Conservation (phyloP, 1,284 basidiomycete species). For the Volvariella volvacea region DNA sequence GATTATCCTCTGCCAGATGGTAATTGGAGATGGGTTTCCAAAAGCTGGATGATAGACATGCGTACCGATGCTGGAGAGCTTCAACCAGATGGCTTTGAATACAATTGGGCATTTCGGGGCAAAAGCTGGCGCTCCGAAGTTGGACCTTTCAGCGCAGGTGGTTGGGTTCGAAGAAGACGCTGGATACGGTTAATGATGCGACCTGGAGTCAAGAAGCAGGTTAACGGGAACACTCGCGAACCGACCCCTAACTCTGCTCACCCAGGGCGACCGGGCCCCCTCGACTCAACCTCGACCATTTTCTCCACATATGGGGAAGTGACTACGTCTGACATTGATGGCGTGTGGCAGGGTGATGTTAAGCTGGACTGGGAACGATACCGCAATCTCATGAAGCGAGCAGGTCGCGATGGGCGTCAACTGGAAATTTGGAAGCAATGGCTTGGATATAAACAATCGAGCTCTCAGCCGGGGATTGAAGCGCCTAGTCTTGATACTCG, state of each 20-base stretch:
- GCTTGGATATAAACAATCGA: constrained; percentile 29
- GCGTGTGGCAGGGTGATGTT: constrained; percentile 34
- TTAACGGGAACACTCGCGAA: constrained; percentile 8
- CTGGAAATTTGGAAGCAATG: constrained; percentile 68
- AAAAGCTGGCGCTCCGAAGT: constrained; percentile 58
- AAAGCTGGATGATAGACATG: constrained; percentile 83
- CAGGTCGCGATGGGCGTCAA: constrained; percentile 60
- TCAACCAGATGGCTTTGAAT: constrained; percentile 78
- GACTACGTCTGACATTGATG: constrained; percentile 16
- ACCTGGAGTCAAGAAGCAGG: constrained; percentile 29
- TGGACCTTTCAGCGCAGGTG: constrained; percentile 52
- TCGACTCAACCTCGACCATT: constrained; percentile 16
- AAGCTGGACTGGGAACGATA: constrained; percentile 59
- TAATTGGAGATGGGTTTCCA: constrained; percentile 74
- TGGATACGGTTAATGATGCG: constrained; percentile 80
- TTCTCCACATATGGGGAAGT: constrained; percentile 9
- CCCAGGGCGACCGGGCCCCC: neutral
- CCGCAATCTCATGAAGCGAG: constrained; percentile 40
- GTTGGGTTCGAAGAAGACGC: constrained; percentile 66
- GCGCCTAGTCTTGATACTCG: constrained; percentile 10
- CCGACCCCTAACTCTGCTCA: constrained; percentile 9
- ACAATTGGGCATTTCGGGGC: constrained; percentile 67
- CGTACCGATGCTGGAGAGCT: constrained; percentile 63
- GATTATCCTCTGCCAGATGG: constrained; percentile 77
- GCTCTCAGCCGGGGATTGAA: constrained; percentile 14